Evolutionary conservation across 306 rosid species (phyloP).

Genomic region (Cucurbita ficifolia): DNA sequence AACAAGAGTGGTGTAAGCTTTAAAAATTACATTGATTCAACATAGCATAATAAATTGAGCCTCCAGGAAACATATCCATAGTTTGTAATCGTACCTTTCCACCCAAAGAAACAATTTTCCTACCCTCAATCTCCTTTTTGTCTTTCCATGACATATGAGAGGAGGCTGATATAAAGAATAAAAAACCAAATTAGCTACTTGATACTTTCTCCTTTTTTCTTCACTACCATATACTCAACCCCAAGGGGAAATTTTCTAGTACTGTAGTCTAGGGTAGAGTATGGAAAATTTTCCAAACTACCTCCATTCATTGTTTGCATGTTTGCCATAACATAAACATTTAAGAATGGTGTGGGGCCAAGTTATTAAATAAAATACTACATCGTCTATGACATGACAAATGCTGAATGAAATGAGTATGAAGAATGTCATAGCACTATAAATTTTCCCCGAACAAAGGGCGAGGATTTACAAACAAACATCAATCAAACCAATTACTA

Average conservation of each 20-base stretch:
- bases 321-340: neutral
- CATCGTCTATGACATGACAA: neutral
- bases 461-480: neutral
- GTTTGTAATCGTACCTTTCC: conserved; percentile 59
- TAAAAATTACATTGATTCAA: neutral
- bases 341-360: neutral
- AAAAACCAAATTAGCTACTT: neutral
- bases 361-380: too few species aligned
- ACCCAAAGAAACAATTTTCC: conserved; percentile 59
- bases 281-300: neutral
- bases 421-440: neutral
- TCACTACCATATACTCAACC: neutral
- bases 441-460: neutral
- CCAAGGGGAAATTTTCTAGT: neutral
- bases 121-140: conserved; percentile 53
- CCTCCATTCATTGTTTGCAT: neutral
- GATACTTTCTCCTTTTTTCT: neutral
- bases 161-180: conserved; percentile 24
- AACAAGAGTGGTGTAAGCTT: neutral
- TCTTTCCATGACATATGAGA: conserved; percentile 80
- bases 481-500: neutral
- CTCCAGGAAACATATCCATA: conserved; percentile 7
- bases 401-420: too few species aligned
- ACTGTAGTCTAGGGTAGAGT: neutral
- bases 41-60: neutral